Evolutionary conservation across 208 protist genomes (phyloP), one percentile per base, ranked within the genome.

Genomic region (Phytomonas sp.): DNA sequence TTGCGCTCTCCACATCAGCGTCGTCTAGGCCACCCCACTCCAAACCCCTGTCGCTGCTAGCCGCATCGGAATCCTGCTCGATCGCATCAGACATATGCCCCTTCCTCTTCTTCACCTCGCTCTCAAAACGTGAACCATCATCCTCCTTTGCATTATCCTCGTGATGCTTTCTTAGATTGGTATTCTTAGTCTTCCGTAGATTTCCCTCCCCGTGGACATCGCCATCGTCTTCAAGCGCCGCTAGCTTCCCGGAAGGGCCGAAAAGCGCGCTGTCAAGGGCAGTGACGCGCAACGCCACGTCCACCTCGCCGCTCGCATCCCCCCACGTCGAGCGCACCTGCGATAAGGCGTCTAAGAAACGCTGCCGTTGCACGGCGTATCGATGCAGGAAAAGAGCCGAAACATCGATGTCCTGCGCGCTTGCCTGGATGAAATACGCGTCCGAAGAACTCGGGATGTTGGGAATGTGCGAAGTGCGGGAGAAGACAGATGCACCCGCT

Each of bases 351-450:
- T 93, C 79, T 23, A 93, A 53, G 75, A 96, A 96, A 61, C 87
- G 88, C 74, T 93, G 83, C 0, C 91, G 86, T 71, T 96, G 91
- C 66, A 96, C 88, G 46, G 91, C 91, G 76, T 94, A 96, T 68
- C 91, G 87, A 72, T 96, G 91, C 31, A 96, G 60, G 66, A 96
- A 96, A 37, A 96, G 81, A 20, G 86, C 84, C 4, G 83, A 72
- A 6, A 96, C 91, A 63, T 96, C 91, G 53, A 96, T 87, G 26
- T 94, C 79, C 68, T 87, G 80, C n/a, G 88, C 82, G 68, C 71
- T 84, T 34, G 91, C 79, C 73, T 91, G 78, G 67, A 94, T 86
- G 75, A 96, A 96, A 78, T 93, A 93, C 26, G 86, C 79, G 76
- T 96, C 91, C 4, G 87, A 92, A 8, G 88, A 88, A 71, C 87